Conservation (phyloP, 1,284 basidiomycete genomes). For the Ustilago esculenta region DNA sequence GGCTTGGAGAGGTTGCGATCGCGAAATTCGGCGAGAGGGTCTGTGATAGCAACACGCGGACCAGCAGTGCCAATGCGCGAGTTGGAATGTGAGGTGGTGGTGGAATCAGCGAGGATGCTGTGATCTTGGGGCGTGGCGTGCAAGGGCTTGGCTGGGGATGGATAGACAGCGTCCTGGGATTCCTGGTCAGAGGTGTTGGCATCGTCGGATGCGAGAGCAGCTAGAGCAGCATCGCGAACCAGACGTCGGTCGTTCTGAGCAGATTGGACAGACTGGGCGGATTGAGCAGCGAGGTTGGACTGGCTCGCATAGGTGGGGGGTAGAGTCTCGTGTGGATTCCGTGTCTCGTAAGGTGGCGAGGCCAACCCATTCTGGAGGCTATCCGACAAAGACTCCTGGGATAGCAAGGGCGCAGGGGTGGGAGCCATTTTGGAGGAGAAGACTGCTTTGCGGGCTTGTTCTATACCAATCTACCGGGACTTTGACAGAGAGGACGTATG, state of each 20-base stretch:
- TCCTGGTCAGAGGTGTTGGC: constrained; percentile 8
- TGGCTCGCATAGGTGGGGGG: constrained; percentile 47
- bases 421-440: constrained; percentile 4
- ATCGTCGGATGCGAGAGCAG: constrained; percentile 31
- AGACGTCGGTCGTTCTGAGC: constrained; percentile 2
- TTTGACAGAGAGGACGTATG: background rate
- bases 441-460: no score
- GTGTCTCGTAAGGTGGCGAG: constrained; percentile 48
- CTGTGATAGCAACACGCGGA: constrained; percentile 55
- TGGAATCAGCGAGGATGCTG: constrained; percentile 12
- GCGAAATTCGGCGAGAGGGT: constrained; percentile 59
- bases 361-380: constrained; percentile 25
- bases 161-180: background rate
- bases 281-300: constrained; percentile 25
- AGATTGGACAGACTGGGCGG: constrained; percentile 20
- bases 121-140: constrained; percentile 6
- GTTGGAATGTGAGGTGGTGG: constrained; percentile 10
- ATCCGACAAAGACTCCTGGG: constrained; percentile 29
- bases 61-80: constrained; percentile 35
- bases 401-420: constrained; percentile 10
- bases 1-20: constrained; percentile 50
- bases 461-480: no score
- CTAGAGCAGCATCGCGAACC: constrained; percentile 30
- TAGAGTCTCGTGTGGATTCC: constrained; percentile 23
- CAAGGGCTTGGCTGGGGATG: constrained; percentile 8